These are phyloP conservation scores for Sphaerobolus stellatus DNA, from an alignment of 1,284 basidiomycete genomes.

Conservation along the genomic window DNA sequence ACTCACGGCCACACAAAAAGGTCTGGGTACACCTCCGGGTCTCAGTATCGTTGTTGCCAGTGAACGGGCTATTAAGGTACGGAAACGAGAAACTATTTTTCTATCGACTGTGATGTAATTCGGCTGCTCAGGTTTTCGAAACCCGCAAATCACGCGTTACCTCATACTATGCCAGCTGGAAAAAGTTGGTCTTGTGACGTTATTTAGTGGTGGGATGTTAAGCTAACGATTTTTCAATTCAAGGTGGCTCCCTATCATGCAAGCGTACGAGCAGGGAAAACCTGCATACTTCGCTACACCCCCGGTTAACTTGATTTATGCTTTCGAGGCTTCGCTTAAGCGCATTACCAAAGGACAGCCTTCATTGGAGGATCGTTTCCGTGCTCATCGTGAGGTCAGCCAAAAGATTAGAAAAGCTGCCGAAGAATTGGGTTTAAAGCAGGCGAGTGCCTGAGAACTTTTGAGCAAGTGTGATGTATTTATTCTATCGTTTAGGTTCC, in stretches of 20 bases:
- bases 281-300: conserved; percentile 93
- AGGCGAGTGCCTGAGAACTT: conserved; percentile 22
- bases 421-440: conserved; percentile 69
- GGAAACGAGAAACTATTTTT: conserved; percentile 5
- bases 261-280: conserved; percentile 74
- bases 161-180: conserved; percentile 90
- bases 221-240: conserved; percentile 2
- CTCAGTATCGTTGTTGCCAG: conserved; percentile 85
- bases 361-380: conserved; percentile 80
- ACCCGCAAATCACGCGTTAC: conserved; percentile 67
- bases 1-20: conserved; percentile 91
- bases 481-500: conserved; percentile 49
- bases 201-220: not conserved
- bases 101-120: not conserved
- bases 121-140: conserved; percentile 55
- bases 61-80: conserved; percentile 72
- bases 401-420: conserved; percentile 74
- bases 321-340: conserved; percentile 79
- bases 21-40: conserved; percentile 93
- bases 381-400: conserved; percentile 74
- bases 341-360: conserved; percentile 62
- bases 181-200: conserved; percentile 49
- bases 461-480: not conserved
- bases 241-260: conserved; percentile 93
- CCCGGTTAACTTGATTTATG: conserved; percentile 92